phyloP scores from a whole-genome alignment of 768 basidiomycete genomes.

The Trametes gibbosa region DNA sequence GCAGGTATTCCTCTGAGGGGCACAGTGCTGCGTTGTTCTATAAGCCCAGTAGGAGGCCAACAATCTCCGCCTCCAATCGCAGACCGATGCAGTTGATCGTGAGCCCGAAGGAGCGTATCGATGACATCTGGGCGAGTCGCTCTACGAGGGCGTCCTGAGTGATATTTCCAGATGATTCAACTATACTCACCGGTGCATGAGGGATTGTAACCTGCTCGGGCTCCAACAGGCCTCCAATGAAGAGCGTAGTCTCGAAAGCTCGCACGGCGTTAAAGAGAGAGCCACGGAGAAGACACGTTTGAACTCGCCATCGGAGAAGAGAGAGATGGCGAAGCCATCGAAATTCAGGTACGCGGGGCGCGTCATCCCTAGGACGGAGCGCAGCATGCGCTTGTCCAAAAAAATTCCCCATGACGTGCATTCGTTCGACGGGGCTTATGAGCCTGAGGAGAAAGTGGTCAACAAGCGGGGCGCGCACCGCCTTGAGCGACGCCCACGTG shows the following conservation, averaged over 20 bases:
- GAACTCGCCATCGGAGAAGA: background rate
- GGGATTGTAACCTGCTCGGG: background rate
- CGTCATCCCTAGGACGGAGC: background rate
- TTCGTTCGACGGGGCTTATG: background rate
- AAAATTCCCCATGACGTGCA: background rate
- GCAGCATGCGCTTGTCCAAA: conserved; percentile 1
- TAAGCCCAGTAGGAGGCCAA: background rate
- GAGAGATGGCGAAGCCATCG: background rate
- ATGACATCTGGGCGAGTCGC: background rate
- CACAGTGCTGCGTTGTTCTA: background rate
- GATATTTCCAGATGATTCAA: background rate
- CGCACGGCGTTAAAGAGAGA: background rate
- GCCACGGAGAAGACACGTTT: background rate
- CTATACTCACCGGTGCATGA: background rate
- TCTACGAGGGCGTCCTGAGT: background rate
- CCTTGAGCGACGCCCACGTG: background rate
- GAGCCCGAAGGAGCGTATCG: background rate
- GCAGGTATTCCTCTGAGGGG: background rate
- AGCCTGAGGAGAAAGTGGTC: conserved; percentile 1
- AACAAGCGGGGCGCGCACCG: background rate
- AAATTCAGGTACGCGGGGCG: background rate
- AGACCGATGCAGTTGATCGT: background rate
- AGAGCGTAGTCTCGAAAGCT: background rate
- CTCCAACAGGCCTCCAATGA: background rate
- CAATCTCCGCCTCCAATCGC: background rate